These are phyloP conservation scores for Triadica sebifera DNA, from an alignment of 345 rosid genomes.

Conservation along the genomic window DNA sequence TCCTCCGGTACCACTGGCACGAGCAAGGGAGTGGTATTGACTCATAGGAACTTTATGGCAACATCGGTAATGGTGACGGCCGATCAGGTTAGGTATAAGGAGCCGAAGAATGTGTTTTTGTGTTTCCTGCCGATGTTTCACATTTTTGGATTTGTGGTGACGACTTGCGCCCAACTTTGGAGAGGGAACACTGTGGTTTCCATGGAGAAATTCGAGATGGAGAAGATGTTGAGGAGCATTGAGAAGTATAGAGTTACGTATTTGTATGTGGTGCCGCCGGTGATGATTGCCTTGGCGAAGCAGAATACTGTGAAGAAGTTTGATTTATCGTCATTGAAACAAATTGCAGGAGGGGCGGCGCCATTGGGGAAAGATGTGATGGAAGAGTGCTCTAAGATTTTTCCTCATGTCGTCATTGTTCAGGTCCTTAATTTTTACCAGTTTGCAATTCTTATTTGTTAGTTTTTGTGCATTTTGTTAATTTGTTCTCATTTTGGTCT, in stretches of 20 bases:
- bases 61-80: constrained; percentile 35
- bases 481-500: not conserved
- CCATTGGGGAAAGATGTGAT: constrained; percentile 86
- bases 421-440: constrained; percentile 46
- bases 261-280: constrained; percentile 80
- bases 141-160: constrained; percentile 23
- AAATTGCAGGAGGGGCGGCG: constrained; percentile 70
- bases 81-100: constrained; percentile 21
- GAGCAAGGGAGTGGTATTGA: constrained; percentile 42
- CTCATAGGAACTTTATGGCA: constrained; percentile 32
- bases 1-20: constrained; percentile 47
- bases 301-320: constrained; percentile 44
- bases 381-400: constrained; percentile 62
- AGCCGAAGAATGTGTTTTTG: constrained; percentile 22
- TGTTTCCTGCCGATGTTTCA: constrained; percentile 33
- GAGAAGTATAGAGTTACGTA: constrained; percentile 58
- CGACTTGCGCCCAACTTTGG: constrained; percentile 6
- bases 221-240: constrained; percentile 44
- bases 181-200: constrained; percentile 45
- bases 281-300: constrained; percentile 76
- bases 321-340: constrained; percentile 64
- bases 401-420: constrained; percentile 47
- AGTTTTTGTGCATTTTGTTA: not conserved
- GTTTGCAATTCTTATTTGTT: constrained; percentile 8
- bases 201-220: constrained; percentile 52